Evolutionary conservation across 2,329 filamentous ascomycete genomes (phyloP), one percentile per base, ranked within the genome.

Genomic region (Fusarium stilboides): DNA sequence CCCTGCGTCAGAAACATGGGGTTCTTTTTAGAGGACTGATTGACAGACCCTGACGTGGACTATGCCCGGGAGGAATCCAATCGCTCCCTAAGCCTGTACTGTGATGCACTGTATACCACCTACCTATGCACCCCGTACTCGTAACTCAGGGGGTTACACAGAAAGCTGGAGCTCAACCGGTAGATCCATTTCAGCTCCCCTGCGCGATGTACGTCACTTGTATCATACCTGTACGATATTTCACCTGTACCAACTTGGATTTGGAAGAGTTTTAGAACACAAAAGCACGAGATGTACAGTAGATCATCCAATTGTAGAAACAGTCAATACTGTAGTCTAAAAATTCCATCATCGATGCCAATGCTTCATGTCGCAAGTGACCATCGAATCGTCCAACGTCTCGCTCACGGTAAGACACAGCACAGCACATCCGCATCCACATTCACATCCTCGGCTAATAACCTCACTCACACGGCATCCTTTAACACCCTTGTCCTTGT

Each of bases 1-100:
- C 65, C 66, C 62, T 70, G 67, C 66, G 53, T 63, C 53, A 42
- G 33, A 56, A 65, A 63, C 66, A 70, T 68, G 67, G 66, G 49
- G 49, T 54, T 47, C 40, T 34, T 42, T 65, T 40, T 64, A 58
- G 51, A 63, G 50, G 28, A 43, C 42, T 57, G 60, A 65, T 65
- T 66, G 47, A 69, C 49, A 53, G 40, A 54, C 66, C 53, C 44
- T 47, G 60, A 62, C 44, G 60, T 60, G 39, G 42, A 44, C 36
- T 28, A 43, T 24, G 17, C 37, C 42, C 50, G 45, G 54, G 43
- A 31, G 24, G 42, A 53, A 53, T 51, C 26, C 17, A 40, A 42
- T 28, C 37, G 19, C 31, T 39, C 13, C 20, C 20, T 31, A 24
- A 15, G 22, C 10, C 31, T 47, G 42, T 49, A 53, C 61, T 46